These are phyloP conservation scores for Nannochloropsis gaditana DNA, from an alignment of 108 stramenopile genomes.

Conservation along the genomic window DNA sequence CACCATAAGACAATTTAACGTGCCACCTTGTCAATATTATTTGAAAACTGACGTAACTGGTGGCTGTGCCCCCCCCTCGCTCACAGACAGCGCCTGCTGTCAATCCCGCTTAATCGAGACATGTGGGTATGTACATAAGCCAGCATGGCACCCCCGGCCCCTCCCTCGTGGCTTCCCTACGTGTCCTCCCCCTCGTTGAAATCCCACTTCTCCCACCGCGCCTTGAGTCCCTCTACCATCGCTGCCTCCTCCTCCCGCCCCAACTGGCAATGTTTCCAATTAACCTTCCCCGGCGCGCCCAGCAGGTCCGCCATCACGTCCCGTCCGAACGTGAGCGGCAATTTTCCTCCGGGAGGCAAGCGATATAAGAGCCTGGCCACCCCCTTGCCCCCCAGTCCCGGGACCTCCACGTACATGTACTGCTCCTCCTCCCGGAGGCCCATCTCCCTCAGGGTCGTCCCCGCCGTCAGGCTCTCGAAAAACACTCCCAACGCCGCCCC, in stretches of 20 bases:
- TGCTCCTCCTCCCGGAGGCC: not conserved
- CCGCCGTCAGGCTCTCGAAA: not conserved
- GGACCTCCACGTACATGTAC: not conserved
- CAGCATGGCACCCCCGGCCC: no score
- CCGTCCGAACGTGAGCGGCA: not conserved
- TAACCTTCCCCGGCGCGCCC: not conserved
- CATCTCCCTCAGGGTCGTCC: not conserved
- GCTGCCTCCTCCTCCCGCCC: not conserved
- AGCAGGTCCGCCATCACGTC: not conserved
- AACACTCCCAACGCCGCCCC: not conserved
- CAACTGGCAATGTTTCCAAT: not conserved
- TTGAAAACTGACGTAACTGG: no score
- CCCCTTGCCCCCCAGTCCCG: not conserved
- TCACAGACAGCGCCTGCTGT: no score
- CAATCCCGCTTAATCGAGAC: no score
- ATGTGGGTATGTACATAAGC: no score
- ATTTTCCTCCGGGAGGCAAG: not conserved
- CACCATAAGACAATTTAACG: no score
- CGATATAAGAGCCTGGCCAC: not conserved
- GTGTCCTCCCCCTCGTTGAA: not conserved
- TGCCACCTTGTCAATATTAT: no score
- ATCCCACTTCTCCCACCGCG: conserved; percentile 12
- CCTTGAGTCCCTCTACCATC: not conserved
- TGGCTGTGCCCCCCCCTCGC: no score
- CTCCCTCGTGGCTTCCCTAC: not conserved